Evolutionary conservation across 225 moss, liverwort and hornwort species (phyloP).

Genomic region (Sphagnum tenellum): DNA sequence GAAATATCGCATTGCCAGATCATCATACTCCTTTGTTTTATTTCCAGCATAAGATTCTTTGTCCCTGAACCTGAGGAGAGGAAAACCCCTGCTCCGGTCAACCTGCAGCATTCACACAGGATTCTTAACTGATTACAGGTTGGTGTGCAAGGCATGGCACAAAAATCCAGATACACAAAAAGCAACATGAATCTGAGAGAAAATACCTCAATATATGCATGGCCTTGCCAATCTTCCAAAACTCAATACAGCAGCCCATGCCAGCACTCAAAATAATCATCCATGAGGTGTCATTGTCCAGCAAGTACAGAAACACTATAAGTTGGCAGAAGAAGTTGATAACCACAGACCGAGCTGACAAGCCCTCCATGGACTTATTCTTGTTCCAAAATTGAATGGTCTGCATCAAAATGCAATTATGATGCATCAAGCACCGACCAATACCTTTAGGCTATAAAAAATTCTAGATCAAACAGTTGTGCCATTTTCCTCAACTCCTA

Average conservation of each 20-base stretch:
- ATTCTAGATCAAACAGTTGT: no score
- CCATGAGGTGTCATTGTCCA: constrained; percentile 98
- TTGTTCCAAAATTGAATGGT: constrained; percentile 98
- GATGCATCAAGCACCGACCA: no score
- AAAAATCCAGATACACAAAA: no score
- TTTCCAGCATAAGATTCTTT: constrained; percentile 90
- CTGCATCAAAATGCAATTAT: constrained; percentile 18
- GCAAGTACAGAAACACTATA: constrained; percentile 81
- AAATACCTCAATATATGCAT: constrained; percentile 81
- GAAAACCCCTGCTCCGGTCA: constrained; percentile 71
- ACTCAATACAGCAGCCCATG: constrained; percentile 87
- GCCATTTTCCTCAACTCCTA: no score
- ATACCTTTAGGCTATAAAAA: no score
- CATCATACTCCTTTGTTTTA: constrained; percentile 94
- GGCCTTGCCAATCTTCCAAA: constrained; percentile 99
- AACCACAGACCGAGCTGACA: constrained; percentile 91
- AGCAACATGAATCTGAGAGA: no score
- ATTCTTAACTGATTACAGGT: no score
- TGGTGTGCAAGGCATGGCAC: no score
- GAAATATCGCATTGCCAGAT: constrained; percentile 84
- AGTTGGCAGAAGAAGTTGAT: constrained; percentile 82
- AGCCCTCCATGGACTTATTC: constrained; percentile 98
- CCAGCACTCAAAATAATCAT: constrained; percentile 93
- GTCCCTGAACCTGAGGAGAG: constrained; percentile 69
- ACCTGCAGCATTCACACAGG: constrained; percentile 25